These are phyloP conservation scores for Biancaea sappan DNA, from an alignment of 306 rosid species.

Conservation along the genomic window DNA sequence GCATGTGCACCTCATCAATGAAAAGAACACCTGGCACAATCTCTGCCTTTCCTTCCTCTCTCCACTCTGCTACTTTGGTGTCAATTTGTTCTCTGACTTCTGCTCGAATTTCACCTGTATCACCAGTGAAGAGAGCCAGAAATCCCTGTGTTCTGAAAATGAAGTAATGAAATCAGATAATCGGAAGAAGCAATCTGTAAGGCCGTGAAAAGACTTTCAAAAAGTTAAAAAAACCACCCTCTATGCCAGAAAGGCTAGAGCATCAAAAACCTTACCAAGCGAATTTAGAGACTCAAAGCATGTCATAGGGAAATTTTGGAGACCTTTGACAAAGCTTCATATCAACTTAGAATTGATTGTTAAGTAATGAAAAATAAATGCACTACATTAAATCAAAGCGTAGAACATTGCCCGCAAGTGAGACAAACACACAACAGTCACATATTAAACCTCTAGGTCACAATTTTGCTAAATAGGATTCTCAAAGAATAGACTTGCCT, in stretches of 20 bases:
- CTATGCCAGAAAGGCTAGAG: too few species aligned
- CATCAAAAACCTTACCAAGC: background rate
- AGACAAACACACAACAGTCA: background rate
- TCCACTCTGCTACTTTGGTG: constrained; percentile 99
- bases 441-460: background rate
- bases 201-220: background rate
- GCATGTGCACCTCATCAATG: constrained; percentile 98
- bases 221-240: too few species aligned
- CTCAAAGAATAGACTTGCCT: constrained; percentile 1
- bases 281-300: background rate
- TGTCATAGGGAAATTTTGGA: background rate
- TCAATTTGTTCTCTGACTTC: constrained; percentile 99
- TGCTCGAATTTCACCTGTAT: constrained; percentile 95
- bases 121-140: constrained; percentile 95
- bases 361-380: background rate
- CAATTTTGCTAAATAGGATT: background rate
- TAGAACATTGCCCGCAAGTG: background rate
- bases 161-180: constrained; percentile 29
- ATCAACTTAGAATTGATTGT: background rate
- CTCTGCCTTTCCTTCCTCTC: constrained; percentile 98
- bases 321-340: too few species aligned
- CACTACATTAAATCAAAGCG: constrained; percentile 4
- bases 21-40: constrained; percentile 96
- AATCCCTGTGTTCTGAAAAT: constrained; percentile 91
- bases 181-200: background rate